These are phyloP conservation scores for Alternaria consortialis DNA, from an alignment of 2,329 filamentous ascomycete genomes.

Conservation along the genomic window DNA sequence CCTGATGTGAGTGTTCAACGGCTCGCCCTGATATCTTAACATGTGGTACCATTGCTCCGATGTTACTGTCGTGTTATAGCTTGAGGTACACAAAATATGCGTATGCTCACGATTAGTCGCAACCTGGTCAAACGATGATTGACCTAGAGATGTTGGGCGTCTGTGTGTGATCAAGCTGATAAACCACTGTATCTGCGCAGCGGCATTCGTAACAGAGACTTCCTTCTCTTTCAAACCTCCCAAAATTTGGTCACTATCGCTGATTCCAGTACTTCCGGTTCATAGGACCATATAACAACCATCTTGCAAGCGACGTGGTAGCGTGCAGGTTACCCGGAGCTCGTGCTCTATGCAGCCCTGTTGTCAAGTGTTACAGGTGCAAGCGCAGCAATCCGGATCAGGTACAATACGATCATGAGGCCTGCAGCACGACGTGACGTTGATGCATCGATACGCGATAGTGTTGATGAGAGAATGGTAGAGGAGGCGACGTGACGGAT, in stretches of 20 bases:
- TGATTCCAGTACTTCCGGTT: background rate
- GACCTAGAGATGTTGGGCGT: background rate
- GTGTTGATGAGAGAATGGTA: background rate
- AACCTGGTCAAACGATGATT: background rate
- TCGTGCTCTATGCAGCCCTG: constrained; percentile 7
- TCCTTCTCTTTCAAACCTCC: background rate
- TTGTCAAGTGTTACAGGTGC: constrained; percentile 8
- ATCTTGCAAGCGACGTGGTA: constrained; percentile 4
- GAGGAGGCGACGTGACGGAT: constrained; percentile 4
- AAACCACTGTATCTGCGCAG: background rate
- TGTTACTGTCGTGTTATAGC: background rate
- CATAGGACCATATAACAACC: background rate
- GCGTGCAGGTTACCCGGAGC: constrained; percentile 3
- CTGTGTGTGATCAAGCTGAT: background rate
- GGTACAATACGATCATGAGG: background rate
- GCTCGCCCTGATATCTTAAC: background rate
- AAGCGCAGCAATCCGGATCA: background rate
- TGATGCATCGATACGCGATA: background rate
- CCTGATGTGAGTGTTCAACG: background rate
- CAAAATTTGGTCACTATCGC: background rate
- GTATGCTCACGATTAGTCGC: background rate
- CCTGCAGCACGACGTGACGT: background rate
- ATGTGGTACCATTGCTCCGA: background rate
- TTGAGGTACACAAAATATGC: background rate
- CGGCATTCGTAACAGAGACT: background rate